A percentile compares a stretch with the other conserved stretches of the same genome.
Conservation (phyloP, 306 rosid genomes). For the Begonia masoniana region DNA sequence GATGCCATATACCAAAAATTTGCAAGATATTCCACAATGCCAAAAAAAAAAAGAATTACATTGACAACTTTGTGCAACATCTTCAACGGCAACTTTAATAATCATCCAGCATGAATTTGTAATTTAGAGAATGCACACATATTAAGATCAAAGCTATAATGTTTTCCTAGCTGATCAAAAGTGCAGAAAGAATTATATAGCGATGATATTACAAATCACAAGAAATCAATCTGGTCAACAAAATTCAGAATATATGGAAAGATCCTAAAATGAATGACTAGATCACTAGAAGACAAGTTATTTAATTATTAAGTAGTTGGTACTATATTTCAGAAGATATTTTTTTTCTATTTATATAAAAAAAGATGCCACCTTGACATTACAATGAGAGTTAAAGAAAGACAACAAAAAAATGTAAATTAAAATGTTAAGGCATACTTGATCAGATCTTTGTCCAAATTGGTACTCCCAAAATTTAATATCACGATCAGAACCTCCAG, state of each 20-base stretch:
- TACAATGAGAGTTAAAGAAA: neutral
- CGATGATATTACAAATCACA: too few species aligned
- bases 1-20: too few species aligned
- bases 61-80: too few species aligned
- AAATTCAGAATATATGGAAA: too few species aligned
- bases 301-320: too few species aligned
- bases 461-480: conserved; percentile 91
- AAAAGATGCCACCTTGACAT: neutral
- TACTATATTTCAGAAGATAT: neutral
- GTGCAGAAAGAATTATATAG: too few species aligned
- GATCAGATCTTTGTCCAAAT: conserved; percentile 50
- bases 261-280: too few species aligned
- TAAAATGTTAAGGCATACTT: conserved; percentile 42
- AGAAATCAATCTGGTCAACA: too few species aligned
- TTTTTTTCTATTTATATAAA: neutral
- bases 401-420: neutral
- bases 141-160: conserved; percentile 1
- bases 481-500: conserved; percentile 90
- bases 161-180: neutral
- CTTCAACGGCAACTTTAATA: too few species aligned
- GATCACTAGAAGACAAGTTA: too few species aligned
- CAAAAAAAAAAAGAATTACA: conserved; percentile 1
- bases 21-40: neutral
- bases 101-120: too few species aligned
- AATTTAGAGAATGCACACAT: too few species aligned